phyloP scores from a whole-genome alignment of 179 eudicot genomes.

The Carnegiea gigantea region DNA sequence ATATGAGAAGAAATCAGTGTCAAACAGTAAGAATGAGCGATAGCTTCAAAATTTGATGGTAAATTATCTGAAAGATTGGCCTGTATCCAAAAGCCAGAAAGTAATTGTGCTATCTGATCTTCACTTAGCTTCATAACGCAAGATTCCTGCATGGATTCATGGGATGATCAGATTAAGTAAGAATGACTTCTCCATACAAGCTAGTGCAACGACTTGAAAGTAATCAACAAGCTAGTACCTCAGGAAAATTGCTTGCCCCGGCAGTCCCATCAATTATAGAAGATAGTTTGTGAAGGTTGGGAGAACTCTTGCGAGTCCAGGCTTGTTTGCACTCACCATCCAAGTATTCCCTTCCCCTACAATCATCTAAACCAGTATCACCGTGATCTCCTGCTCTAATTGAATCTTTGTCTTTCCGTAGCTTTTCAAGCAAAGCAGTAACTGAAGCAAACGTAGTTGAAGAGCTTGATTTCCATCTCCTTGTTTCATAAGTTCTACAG shows the following conservation, averaged over 20 bases:
- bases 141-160: constrained; percentile 54
- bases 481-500: constrained; percentile 42
- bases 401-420: constrained; percentile 60
- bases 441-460: constrained; percentile 70
- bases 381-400: constrained; percentile 36
- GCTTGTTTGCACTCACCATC: constrained; percentile 66
- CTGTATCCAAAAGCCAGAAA: constrained; percentile 89
- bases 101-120: constrained; percentile 77
- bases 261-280: constrained; percentile 65
- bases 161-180: not conserved
- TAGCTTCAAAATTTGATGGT: constrained; percentile 85
- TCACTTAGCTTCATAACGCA: constrained; percentile 66
- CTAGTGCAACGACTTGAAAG: not conserved
- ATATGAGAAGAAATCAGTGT: constrained; percentile 67
- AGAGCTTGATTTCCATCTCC: constrained; percentile 54
- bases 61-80: constrained; percentile 79
- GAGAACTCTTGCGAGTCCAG: constrained; percentile 55
- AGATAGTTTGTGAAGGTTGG: constrained; percentile 62
- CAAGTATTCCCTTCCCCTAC: constrained; percentile 39
- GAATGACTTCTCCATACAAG: not conserved
- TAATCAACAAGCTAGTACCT: constrained; percentile 34
- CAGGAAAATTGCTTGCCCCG: constrained; percentile 49
- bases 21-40: constrained; percentile 80
- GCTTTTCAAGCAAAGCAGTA: constrained; percentile 78
- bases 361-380: constrained; percentile 43